A percentile compares a stretch with the other conserved stretches of the same genome.
phyloP scores from a whole-genome alignment of 352 stramenopile species.

The Thalassiosira mediterranea region DNA sequence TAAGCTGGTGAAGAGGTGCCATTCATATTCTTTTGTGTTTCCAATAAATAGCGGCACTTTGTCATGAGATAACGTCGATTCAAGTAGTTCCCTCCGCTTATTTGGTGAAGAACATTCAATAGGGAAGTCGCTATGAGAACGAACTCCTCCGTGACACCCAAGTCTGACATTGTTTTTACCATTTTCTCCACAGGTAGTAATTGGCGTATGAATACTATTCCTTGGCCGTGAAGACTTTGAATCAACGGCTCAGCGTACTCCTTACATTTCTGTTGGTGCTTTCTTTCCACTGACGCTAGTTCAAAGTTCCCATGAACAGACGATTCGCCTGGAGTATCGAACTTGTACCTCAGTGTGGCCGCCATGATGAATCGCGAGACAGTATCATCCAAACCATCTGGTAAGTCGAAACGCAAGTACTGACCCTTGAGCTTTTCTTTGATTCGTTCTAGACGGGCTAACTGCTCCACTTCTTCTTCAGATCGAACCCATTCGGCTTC shows the following conservation, averaged over 20 bases:
- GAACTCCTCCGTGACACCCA: slow-evolving; percentile 35
- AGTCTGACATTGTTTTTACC: slow-evolving; percentile 2
- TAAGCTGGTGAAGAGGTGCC: background rate
- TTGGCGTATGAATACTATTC: slow-evolving; percentile 45
- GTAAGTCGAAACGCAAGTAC: slow-evolving; percentile 46
- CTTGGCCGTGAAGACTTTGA: slow-evolving; percentile 20
- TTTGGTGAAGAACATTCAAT: slow-evolving; percentile 27
- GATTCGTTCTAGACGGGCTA: slow-evolving; percentile 7
- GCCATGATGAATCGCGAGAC: slow-evolving; percentile 30
- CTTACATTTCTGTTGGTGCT: slow-evolving; percentile 15
- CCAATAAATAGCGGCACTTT: slow-evolving; percentile 17
- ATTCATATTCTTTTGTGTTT: slow-evolving; percentile 8
- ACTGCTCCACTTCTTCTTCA: slow-evolving; percentile 15
- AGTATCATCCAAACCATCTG: slow-evolving; percentile 39
- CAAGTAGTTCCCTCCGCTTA: slow-evolving; percentile 30
- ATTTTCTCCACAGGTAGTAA: slow-evolving; percentile 29
- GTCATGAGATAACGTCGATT: slow-evolving; percentile 32
- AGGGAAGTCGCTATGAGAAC: slow-evolving; percentile 16
- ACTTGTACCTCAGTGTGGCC: slow-evolving; percentile 31
- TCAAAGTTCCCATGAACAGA: slow-evolving; percentile 21
- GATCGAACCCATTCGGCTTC: background rate
- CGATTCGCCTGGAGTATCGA: slow-evolving; percentile 23
- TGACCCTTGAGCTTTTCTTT: slow-evolving; percentile 23
- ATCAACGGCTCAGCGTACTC: slow-evolving; percentile 33
- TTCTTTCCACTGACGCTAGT: slow-evolving; percentile 1